These are phyloP conservation scores for Tetrahymena elliotti DNA, from an alignment of 73 alveolate genomes.

Conservation along the genomic window DNA sequence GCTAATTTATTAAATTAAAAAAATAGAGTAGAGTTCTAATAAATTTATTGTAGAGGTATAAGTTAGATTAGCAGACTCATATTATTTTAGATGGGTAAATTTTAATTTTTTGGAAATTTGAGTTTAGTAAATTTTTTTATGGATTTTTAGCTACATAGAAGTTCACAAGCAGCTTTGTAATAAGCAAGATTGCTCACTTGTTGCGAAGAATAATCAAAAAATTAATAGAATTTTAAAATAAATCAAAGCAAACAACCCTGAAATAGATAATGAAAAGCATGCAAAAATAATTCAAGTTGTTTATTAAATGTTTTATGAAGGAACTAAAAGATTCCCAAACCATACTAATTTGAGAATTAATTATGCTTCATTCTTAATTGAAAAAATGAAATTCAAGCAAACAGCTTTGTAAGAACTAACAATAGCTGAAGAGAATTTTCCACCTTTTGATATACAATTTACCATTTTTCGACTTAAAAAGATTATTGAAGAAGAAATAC, in stretches of 20 bases:
- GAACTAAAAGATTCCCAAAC: background rate
- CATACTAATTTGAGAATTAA: background rate
- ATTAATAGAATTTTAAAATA: background rate
- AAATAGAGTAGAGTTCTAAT: background rate
- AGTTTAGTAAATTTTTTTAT: background rate
- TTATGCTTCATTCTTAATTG: background rate
- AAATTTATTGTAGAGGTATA: background rate
- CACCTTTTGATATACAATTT: background rate
- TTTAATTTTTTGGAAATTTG: background rate
- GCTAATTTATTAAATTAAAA: no score
- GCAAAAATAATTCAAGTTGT: background rate
- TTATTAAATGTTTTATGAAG: background rate
- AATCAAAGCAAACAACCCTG: background rate
- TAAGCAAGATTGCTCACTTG: background rate
- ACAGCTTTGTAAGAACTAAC: background rate
- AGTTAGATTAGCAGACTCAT: background rate
- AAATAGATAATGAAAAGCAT: background rate
- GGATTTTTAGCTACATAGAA: background rate
- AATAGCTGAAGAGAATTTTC: background rate
- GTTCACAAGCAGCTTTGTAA: background rate
- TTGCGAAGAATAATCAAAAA: background rate
- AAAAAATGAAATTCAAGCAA: background rate
- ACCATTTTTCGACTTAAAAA: background rate
- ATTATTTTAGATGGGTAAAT: background rate
- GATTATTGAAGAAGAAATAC: background rate